A percentile compares a stretch with the other conserved stretches of the same genome.
phyloP scores from a whole-genome alignment of 202 grass and related monocot genomes.

The Bolboschoenoplectus hybrid region DNA sequence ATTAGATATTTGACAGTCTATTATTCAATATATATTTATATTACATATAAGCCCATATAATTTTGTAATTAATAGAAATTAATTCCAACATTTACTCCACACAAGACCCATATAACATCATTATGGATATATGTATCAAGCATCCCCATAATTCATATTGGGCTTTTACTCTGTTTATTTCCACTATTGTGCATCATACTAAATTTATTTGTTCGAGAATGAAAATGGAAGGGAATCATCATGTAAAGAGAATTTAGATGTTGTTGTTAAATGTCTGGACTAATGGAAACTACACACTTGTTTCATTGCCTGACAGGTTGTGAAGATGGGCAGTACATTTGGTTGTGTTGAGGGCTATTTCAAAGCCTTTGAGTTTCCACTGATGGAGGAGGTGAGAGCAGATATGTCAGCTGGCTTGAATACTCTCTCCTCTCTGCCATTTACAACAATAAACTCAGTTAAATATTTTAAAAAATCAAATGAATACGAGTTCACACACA shows the following conservation, averaged over 20 bases:
- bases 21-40: no score
- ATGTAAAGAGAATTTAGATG: neutral
- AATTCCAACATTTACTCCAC: neutral
- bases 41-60: no score
- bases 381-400: conserved; percentile 65
- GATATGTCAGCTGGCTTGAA: conserved; percentile 63
- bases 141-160: neutral
- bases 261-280: neutral
- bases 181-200: neutral
- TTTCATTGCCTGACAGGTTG: conserved; percentile 41
- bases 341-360: conserved; percentile 48
- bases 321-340: conserved; percentile 53
- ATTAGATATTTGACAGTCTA: no score
- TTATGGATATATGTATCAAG: neutral
- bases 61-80: no score
- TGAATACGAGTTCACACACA: neutral
- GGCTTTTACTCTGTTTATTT: neutral
- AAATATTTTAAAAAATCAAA: neutral
- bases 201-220: neutral
- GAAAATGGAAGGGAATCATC: neutral
- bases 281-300: neutral
- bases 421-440: conserved; percentile 5
- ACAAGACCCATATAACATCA: neutral
- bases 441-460: conserved; percentile 28
- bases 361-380: conserved; percentile 45